Evolutionary conservation across 306 rosid species (phyloP).

Genomic region (Mucuna pruriens): DNA sequence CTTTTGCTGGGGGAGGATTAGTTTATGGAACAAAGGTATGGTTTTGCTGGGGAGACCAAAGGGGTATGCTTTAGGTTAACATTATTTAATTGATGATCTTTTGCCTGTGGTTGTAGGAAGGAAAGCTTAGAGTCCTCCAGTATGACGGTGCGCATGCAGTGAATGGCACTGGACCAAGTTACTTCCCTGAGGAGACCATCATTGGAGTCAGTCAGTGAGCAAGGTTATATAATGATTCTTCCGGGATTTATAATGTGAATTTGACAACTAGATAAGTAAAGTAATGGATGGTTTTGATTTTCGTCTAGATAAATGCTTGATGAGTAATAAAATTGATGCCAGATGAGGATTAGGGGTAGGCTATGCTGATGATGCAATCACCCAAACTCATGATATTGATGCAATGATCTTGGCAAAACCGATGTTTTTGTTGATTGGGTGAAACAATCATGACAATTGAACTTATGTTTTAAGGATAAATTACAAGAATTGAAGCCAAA

Average conservation of each 20-base stretch:
- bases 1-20: constrained; percentile 96
- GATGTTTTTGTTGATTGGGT: background rate
- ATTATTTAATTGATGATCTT: constrained; percentile 17
- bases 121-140: constrained; percentile 78
- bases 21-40: constrained; percentile 97
- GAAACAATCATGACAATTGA: background rate
- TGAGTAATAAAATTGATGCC: constrained; percentile 18
- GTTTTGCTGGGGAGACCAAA: constrained; percentile 58
- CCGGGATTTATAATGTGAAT: constrained; percentile 22
- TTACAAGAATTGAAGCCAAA: background rate
- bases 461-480: background rate
- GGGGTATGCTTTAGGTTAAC: constrained; percentile 45
- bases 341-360: constrained; percentile 19
- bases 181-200: constrained; percentile 55
- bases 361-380: constrained; percentile 9
- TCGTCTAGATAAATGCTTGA: constrained; percentile 14
- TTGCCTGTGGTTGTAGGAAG: constrained; percentile 74
- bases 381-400: background rate
- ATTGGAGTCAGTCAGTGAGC: constrained; percentile 50
- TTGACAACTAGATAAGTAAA: constrained; percentile 1
- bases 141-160: constrained; percentile 47
- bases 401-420: background rate
- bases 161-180: constrained; percentile 52
- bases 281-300: constrained; percentile 19
- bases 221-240: constrained; percentile 45